Conservation (phyloP, 1,139 yeast species). For the Debaryomyces udenii region DNA sequence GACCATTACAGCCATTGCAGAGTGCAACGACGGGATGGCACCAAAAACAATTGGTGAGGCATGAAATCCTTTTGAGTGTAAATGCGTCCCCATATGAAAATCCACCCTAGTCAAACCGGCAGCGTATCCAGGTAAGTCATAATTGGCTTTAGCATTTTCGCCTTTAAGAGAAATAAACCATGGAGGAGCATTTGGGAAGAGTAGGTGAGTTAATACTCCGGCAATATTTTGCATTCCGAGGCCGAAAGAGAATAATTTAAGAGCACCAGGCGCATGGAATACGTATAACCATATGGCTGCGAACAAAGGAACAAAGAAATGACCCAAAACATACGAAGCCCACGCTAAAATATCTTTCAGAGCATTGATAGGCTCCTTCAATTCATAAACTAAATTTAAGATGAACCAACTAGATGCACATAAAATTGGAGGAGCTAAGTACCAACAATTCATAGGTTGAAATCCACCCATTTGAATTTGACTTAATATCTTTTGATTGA, state of each 20-base stretch:
- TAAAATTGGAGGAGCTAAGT: conserved; percentile 31
- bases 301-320: conserved; percentile 61
- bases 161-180: conserved; percentile 70
- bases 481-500: background rate
- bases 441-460: conserved; percentile 26
- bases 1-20: conserved; percentile 63
- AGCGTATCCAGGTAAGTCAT: conserved; percentile 67
- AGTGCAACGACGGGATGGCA: conserved; percentile 68
- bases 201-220: conserved; percentile 62
- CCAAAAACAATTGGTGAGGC: conserved; percentile 72
- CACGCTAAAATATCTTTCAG: conserved; percentile 58
- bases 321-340: conserved; percentile 62
- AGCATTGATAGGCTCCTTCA: conserved; percentile 32
- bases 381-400: conserved; percentile 42
- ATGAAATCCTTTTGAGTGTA: conserved; percentile 65
- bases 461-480: background rate
- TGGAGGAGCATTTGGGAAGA: conserved; percentile 71
- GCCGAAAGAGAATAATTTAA: conserved; percentile 53
- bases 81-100: conserved; percentile 61
- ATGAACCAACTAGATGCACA: conserved; percentile 40
- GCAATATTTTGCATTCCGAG: conserved; percentile 61
- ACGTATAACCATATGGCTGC: conserved; percentile 65
- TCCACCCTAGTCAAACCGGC: conserved; percentile 73
- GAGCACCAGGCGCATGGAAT: conserved; percentile 66
- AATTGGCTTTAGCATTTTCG: conserved; percentile 52